Evolutionary conservation across 257 asterid species (phyloP).

Genomic region (Salvia splendens): DNA sequence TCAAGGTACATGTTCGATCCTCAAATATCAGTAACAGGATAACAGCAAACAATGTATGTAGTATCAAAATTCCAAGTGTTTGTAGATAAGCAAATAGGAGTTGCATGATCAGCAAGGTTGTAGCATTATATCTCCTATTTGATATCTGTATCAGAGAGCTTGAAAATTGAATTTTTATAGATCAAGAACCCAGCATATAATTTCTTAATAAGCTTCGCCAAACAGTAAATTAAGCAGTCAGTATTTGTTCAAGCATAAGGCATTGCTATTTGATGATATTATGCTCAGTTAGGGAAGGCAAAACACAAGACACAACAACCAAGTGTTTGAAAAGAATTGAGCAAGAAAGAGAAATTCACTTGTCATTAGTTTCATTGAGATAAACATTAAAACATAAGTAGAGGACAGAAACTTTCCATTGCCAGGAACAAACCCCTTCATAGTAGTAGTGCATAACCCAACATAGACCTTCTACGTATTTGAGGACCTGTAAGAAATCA

Average conservation of each 20-base stretch:
- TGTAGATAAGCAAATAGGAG: conserved; percentile 2
- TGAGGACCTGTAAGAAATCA: conserved; percentile 61
- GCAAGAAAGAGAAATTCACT: background rate
- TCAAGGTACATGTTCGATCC: conserved; percentile 12
- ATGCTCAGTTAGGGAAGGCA: conserved; percentile 9
- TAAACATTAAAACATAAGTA: background rate
- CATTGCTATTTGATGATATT: background rate
- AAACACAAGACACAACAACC: background rate
- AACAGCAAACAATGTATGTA: background rate
- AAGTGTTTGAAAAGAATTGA: conserved; percentile 7
- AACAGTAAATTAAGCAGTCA: background rate
- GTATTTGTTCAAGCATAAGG: conserved; percentile 16
- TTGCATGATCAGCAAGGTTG: conserved; percentile 1
- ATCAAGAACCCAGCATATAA: background rate
- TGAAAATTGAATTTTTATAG: background rate
- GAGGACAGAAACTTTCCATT: conserved; percentile 58
- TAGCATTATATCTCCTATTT: background rate
- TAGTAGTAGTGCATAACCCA: conserved; percentile 99
- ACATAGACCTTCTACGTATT: conserved; percentile 90
- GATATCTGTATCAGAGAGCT: background rate
- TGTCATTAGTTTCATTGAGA: background rate
- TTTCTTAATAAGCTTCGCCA: conserved; percentile 1
- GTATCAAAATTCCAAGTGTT: conserved; percentile 3
- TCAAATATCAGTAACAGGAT: conserved; percentile 6
- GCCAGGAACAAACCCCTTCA: conserved; percentile 99